These are phyloP conservation scores for Agrocybe pediades DNA, from an alignment of 768 basidiomycete species.

Conservation along the genomic window DNA sequence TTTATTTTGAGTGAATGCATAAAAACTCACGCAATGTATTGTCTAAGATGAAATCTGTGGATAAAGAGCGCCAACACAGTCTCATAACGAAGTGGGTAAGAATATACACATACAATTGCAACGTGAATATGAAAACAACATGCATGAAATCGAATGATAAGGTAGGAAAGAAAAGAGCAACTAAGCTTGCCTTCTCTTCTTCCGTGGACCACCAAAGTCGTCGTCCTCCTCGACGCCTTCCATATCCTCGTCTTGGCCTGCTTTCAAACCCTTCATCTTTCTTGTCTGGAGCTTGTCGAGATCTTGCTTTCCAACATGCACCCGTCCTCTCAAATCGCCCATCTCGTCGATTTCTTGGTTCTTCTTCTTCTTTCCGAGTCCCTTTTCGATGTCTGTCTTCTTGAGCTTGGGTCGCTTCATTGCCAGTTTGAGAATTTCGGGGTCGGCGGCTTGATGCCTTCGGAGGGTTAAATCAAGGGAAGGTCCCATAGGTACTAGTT, in stretches of 20 bases:
- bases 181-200: slow-evolving; percentile 17
- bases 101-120: not conserved
- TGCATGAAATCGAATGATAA: not conserved
- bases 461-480: slow-evolving; percentile 82
- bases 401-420: slow-evolving; percentile 85
- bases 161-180: not conserved
- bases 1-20: too few relatives aligned
- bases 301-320: slow-evolving; percentile 92
- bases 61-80: not conserved
- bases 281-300: slow-evolving; percentile 82
- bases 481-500: slow-evolving; percentile 89
- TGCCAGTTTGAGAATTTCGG: slow-evolving; percentile 79
- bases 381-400: slow-evolving; percentile 84
- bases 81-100: not conserved
- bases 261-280: slow-evolving; percentile 94
- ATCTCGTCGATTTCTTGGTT: slow-evolving; percentile 97
- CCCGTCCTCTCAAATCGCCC: slow-evolving; percentile 91
- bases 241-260: slow-evolving; percentile 15
- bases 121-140: not conserved
- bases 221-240: slow-evolving; percentile 16
- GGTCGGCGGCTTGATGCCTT: slow-evolving; percentile 71
- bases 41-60: too few relatives aligned
- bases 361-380: slow-evolving; percentile 90
- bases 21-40: too few relatives aligned
- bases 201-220: slow-evolving; percentile 16